A percentile compares a stretch with the other conserved stretches of the same genome.
Evolutionary conservation across 345 rosid species (phyloP).

Genomic region (Turnera subulata): DNA sequence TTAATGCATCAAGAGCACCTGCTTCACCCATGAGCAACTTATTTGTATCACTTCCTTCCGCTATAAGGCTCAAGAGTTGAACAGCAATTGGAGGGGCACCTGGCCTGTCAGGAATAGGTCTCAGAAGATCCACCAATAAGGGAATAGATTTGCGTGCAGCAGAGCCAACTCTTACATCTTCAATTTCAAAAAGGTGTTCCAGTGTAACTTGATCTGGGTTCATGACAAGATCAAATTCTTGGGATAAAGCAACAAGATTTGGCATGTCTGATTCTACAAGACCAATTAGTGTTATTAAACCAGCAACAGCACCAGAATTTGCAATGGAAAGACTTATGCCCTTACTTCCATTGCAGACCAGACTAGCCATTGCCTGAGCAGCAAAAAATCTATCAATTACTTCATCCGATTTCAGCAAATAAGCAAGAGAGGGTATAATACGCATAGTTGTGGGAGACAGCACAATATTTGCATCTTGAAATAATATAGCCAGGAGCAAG

Average conservation of each 20-base stretch:
- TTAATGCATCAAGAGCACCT: conserved; percentile 85
- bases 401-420: conserved; percentile 73
- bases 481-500: conserved; percentile 68
- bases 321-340: conserved; percentile 67
- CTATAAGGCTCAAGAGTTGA: conserved; percentile 58
- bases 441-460: conserved; percentile 57
- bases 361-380: conserved; percentile 88
- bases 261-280: conserved; percentile 51
- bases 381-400: conserved; percentile 68
- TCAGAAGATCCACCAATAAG: conserved; percentile 77
- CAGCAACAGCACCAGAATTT: conserved; percentile 79
- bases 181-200: conserved; percentile 66
- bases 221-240: conserved; percentile 53
- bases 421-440: conserved; percentile 65
- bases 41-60: conserved; percentile 68
- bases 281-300: conserved; percentile 70
- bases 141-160: conserved; percentile 77
- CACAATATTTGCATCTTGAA: conserved; percentile 60
- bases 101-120: conserved; percentile 85
- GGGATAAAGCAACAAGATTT: conserved; percentile 50
- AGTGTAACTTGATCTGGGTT: conserved; percentile 68
- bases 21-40: conserved; percentile 79
- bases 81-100: conserved; percentile 81
- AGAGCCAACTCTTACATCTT: conserved; percentile 73
- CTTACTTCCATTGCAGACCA: conserved; percentile 56